Evolutionary conservation across 176 grass and related monocot species (phyloP).

Genomic region (Elymus sibiricus): DNA sequence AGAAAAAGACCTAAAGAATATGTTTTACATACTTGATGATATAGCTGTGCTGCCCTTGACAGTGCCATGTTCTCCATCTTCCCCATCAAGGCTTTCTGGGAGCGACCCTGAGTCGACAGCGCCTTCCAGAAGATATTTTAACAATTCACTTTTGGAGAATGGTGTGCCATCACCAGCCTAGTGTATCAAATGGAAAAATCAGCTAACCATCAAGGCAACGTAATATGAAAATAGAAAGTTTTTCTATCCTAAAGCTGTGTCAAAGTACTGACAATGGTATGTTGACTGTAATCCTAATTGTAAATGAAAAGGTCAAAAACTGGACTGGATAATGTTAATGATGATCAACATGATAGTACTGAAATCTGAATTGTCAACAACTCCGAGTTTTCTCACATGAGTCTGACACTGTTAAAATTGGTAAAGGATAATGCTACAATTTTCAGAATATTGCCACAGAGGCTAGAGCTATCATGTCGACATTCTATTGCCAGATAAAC

Average conservation of each 20-base stretch:
- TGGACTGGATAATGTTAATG: background rate
- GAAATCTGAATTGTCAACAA: background rate
- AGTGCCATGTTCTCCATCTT: conserved; percentile 40
- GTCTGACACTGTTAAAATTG: background rate
- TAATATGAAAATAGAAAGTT: background rate
- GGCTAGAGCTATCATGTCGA: background rate
- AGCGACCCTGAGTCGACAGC: conserved; percentile 41
- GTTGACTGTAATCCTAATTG: background rate
- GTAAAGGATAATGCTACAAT: background rate
- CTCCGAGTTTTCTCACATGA: conserved; percentile 7
- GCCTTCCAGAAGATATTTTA: conserved; percentile 77
- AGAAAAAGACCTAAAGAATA: background rate
- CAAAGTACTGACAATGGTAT: background rate
- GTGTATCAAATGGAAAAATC: background rate
- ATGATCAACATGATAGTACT: background rate
- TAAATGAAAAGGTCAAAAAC: background rate
- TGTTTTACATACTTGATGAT: conserved; percentile 41
- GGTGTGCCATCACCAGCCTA: conserved; percentile 46
- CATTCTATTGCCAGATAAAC: background rate
- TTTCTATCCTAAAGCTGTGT: background rate
- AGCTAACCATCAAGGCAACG: background rate
- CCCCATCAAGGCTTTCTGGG: conserved; percentile 45
- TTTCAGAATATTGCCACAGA: background rate
- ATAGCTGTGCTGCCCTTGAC: conserved; percentile 9
- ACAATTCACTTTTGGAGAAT: conserved; percentile 48